Evolutionary conservation across 331 rosid genomes (phyloP), one percentile per base, ranked within the genome.

Genomic region (Telfairia occidentalis): DNA sequence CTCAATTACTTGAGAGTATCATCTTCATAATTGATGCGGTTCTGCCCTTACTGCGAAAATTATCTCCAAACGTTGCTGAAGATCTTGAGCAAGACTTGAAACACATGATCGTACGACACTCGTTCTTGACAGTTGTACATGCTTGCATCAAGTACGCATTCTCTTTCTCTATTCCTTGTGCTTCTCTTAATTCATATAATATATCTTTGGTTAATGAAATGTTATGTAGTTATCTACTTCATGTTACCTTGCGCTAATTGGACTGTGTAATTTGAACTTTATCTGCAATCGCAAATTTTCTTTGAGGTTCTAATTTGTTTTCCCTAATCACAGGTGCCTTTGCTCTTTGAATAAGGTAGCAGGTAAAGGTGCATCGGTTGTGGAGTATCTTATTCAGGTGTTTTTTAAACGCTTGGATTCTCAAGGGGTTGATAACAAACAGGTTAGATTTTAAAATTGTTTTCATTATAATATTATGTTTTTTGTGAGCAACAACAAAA

Each of bases 101-200:
- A 80, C 91, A 87, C 79, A 91, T 95, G 98, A 95, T 92, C 82
- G 87, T 89, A 73, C 88, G 97, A 57, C 93, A 86, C 87, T 85
- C 97, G 76, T 92, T 90, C 89, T 84, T 95, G 97, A 88, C 95
- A 7, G 97, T 95, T 83, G 99, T 95, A 78, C 99, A 95, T 88
- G 97, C 99, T 80, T 91, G 96, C 86, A 90, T 95, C 90, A 95
- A 90, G 99, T 95, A 90, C 50, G 19, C 38, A 65, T 65, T 66
- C 49, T 73, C 19, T 57, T 45, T 84, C 72, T 79, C 78, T 29
- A 16, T 45, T 57, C 81, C 63, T 54, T 59, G 11, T 34, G 1
- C 69, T 60, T 8, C 28, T 49, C 37, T 38, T 78, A 28, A 63
- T 81, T 23, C 53, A 42, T 24, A 26, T 8, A 2, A 70, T 26